Evolutionary conservation across 805 yeast genomes (phyloP).

Genomic region (Ogataea methanolica): DNA sequence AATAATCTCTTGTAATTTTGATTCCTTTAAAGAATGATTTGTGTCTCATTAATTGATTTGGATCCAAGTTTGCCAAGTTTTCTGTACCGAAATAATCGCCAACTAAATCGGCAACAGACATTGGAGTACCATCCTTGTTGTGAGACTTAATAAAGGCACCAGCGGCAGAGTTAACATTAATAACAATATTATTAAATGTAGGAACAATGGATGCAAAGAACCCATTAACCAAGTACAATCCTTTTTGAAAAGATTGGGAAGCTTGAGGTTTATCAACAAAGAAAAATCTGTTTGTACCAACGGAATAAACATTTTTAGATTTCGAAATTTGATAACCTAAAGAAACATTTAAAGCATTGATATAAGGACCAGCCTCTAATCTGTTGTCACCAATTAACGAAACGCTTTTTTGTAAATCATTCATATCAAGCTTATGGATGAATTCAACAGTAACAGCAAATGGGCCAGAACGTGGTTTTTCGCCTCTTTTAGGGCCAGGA

Average conservation of each 20-base stretch:
- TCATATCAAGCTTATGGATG: conserved; percentile 19
- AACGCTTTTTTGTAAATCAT: conserved; percentile 16
- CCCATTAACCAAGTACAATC: conserved; percentile 26
- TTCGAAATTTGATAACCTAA: conserved; percentile 21
- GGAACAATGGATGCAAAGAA: conserved; percentile 28
- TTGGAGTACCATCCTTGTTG: conserved; percentile 19
- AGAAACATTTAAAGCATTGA: conserved; percentile 19
- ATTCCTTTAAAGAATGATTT: conserved; percentile 21
- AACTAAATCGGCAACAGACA: conserved; percentile 23
- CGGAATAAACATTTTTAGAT: conserved; percentile 15
- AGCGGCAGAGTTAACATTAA: conserved; percentile 26
- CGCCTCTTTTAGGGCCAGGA: conserved; percentile 5
- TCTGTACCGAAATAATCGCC: conserved; percentile 17
- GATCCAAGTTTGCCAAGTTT: neutral
- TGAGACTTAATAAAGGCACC: conserved; percentile 26
- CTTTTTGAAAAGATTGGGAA: conserved; percentile 22
- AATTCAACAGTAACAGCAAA: conserved; percentile 18
- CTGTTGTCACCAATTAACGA: conserved; percentile 13
- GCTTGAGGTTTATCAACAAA: conserved; percentile 20
- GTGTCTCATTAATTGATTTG: conserved; percentile 3
- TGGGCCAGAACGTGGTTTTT: neutral
- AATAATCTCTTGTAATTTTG: conserved; percentile 19
- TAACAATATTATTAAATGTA: conserved; percentile 21
- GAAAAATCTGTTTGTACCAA: conserved; percentile 22
- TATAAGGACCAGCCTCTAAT: conserved; percentile 19